Conservation (phyloP, 1,284 basidiomycete species). For the Singerocomus inundabilis region DNA sequence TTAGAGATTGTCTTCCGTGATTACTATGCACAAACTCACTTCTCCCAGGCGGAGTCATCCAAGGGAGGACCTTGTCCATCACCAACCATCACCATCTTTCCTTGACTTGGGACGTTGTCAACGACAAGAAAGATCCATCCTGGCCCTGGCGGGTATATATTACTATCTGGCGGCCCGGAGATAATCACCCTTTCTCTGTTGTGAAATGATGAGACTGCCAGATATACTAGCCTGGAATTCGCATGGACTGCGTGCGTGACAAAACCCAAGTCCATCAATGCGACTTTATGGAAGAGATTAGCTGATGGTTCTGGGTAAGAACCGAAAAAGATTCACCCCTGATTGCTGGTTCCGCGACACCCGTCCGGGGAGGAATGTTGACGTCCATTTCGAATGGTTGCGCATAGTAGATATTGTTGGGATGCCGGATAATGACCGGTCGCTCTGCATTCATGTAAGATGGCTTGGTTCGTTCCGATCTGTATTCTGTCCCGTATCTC, state of each 20-base stretch:
- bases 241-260: slow-evolving; percentile 79
- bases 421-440: slow-evolving; percentile 46
- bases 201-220: slow-evolving; percentile 40
- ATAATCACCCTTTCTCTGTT: slow-evolving; percentile 43
- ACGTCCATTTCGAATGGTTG: slow-evolving; percentile 43
- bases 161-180: slow-evolving; percentile 58
- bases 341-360: slow-evolving; percentile 29
- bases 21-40: slow-evolving; percentile 45
- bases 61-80: slow-evolving; percentile 58
- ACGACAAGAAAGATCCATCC: slow-evolving; percentile 74
- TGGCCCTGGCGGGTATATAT: slow-evolving; percentile 78
- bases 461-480: slow-evolving; percentile 74
- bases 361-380: slow-evolving; percentile 31
- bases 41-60: slow-evolving; percentile 51
- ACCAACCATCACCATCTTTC: slow-evolving; percentile 69
- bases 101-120: slow-evolving; percentile 67
- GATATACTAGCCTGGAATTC: slow-evolving; percentile 73
- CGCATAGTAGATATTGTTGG: slow-evolving; percentile 48
- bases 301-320: not conserved
- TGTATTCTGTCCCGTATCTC: slow-evolving; percentile 74
- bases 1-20: slow-evolving; percentile 10
- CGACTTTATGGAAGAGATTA: slow-evolving; percentile 44
- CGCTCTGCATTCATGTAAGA: slow-evolving; percentile 64
- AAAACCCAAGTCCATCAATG: slow-evolving; percentile 76
- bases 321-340: slow-evolving; percentile 31